A percentile compares a stretch with the other conserved stretches of the same genome.
phyloP scores from a whole-genome alignment of 2,329 filamentous ascomycete species.

The Aureobasidium sp. region DNA sequence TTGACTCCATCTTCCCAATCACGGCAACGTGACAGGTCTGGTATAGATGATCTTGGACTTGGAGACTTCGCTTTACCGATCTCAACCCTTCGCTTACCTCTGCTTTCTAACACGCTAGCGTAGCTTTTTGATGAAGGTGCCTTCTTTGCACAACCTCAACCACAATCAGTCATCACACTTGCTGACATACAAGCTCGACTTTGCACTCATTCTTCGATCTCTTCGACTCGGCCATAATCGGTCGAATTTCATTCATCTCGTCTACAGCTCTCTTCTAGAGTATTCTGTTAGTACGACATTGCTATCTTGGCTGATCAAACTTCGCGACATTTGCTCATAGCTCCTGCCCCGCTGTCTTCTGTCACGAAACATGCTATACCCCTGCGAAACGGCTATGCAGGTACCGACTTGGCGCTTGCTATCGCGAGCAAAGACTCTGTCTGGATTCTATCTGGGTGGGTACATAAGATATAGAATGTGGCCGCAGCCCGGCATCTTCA shows the following conservation, averaged over 20 bases:
- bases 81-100: not conserved
- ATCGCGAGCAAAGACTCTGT: not conserved
- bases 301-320: not conserved
- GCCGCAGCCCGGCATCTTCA: not conserved
- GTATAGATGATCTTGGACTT: not conserved
- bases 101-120: not conserved
- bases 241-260: not conserved
- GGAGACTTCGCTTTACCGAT: not conserved
- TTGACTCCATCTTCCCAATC: not conserved
- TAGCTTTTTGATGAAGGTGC: not conserved
- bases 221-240: not conserved
- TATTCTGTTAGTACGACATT: not conserved
- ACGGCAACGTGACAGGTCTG: not conserved
- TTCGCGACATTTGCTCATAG: not conserved
- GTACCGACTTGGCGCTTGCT: not conserved
- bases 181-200: not conserved
- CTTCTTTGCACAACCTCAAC: not conserved
- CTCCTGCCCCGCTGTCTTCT: not conserved
- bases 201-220: not conserved
- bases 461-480: not conserved
- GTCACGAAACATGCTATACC: conserved; percentile 6
- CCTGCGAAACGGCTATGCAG: conserved; percentile 4
- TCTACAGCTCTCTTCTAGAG: not conserved
- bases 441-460: not conserved
- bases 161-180: not conserved